phyloP scores from a whole-genome alignment of 1,139 yeast genomes.

The Ashbya aceris region DNA sequence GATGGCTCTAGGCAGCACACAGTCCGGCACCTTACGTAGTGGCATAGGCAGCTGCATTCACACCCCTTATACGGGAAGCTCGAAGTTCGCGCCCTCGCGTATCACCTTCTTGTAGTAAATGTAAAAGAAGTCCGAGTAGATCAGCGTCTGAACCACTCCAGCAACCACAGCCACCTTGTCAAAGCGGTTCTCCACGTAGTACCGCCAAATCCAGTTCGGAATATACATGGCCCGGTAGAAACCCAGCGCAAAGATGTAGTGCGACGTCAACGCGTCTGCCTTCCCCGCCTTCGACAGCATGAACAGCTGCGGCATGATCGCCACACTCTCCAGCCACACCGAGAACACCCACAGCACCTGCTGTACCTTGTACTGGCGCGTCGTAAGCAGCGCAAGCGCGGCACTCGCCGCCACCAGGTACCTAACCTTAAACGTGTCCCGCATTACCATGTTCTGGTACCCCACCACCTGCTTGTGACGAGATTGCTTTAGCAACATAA shows the following conservation, averaged over 20 bases:
- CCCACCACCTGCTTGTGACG: conserved; percentile 41
- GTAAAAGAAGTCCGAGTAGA: conserved; percentile 93
- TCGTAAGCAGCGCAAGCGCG: conserved; percentile 54
- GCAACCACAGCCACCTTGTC: conserved; percentile 68
- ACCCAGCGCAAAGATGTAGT: conserved; percentile 90
- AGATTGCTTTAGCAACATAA: conserved; percentile 51
- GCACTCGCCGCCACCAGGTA: conserved; percentile 61
- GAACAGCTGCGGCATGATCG: conserved; percentile 85
- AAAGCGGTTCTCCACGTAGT: conserved; percentile 53
- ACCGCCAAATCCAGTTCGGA: conserved; percentile 93
- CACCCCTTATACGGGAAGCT: conserved; percentile 54
- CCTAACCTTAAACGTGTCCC: conserved; percentile 71
- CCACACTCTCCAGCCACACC: conserved; percentile 82
- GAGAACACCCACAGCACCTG: conserved; percentile 74
- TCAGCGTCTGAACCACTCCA: conserved; percentile 74
- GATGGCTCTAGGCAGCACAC: no score
- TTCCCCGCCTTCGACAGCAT: conserved; percentile 85
- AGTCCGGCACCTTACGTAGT: neutral
- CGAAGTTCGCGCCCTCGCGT: conserved; percentile 64
- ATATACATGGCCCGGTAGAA: conserved; percentile 79
- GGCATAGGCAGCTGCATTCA: no score
- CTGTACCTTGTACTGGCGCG: conserved; percentile 48
- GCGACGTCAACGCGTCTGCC: conserved; percentile 79
- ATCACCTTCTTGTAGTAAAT: conserved; percentile 77
- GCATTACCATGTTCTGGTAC: conserved; percentile 43